Conservation (phyloP, 2,329 filamentous ascomycete genomes). For the Verticillium dahliae region DNA sequence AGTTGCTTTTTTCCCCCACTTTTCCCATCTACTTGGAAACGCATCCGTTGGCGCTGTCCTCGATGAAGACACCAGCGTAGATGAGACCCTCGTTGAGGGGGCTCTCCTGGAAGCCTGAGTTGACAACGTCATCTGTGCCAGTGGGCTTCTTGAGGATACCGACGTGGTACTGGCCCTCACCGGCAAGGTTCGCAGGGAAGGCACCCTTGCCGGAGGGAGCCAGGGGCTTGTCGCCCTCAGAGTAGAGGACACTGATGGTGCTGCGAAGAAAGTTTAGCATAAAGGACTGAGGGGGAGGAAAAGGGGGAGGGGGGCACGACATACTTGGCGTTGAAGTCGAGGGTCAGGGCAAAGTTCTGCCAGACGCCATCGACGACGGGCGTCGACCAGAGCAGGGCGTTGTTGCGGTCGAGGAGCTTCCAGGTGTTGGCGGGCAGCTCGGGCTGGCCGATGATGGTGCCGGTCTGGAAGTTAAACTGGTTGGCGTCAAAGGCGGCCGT, state of each 20-base stretch:
- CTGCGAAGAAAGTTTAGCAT: slow-evolving; percentile 21
- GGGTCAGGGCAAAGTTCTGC: slow-evolving; percentile 55
- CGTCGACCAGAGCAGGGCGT: slow-evolving; percentile 38
- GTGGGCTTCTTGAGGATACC: slow-evolving; percentile 57
- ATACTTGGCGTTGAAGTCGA: slow-evolving; percentile 51
- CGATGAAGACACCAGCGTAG: slow-evolving; percentile 45
- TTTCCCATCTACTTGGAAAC: not conserved
- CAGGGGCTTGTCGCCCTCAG: slow-evolving; percentile 36
- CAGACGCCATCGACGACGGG: slow-evolving; percentile 41
- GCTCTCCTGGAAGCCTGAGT: slow-evolving; percentile 38
- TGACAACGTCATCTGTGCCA: slow-evolving; percentile 33
- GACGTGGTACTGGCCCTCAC: slow-evolving; percentile 56
- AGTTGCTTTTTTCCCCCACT: not conserved
- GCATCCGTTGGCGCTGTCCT: slow-evolving; percentile 31
- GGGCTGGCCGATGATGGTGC: slow-evolving; percentile 37
- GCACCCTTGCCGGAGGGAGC: slow-evolving; percentile 15
- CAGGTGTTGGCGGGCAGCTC: not conserved
- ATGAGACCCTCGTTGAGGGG: slow-evolving; percentile 46
- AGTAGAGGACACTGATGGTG: slow-evolving; percentile 52
- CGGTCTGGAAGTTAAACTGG: slow-evolving; percentile 49
- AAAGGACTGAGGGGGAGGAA: not conserved
- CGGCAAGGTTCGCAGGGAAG: slow-evolving; percentile 39
- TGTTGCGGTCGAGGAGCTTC: not conserved
- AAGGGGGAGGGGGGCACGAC: slow-evolving; percentile 13
- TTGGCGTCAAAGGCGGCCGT: slow-evolving; percentile 39